phyloP scores from a whole-genome alignment of 2,329 filamentous ascomycete genomes.

The Colletotrichum melonis region DNA sequence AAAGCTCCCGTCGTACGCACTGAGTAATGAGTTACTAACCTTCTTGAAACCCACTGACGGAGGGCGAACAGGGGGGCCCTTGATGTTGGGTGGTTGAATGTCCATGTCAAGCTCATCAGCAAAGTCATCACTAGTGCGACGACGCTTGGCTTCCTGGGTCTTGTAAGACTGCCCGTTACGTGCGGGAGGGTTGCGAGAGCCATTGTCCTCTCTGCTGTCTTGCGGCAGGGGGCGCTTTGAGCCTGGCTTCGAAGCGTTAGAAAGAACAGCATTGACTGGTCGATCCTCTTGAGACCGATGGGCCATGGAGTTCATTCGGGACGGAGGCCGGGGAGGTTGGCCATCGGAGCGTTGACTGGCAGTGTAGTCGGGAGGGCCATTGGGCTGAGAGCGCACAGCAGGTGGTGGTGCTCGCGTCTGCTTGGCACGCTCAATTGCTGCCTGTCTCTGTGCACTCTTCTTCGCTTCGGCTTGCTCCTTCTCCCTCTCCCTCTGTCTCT shows the following conservation, averaged over 20 bases:
- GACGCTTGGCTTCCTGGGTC: conserved; percentile 79
- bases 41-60: conserved; percentile 74
- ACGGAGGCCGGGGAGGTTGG: conserved; percentile 55
- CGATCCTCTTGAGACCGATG: conserved; percentile 71
- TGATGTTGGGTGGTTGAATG: conserved; percentile 70
- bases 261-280: conserved; percentile 68
- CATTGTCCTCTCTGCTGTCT: conserved; percentile 68
- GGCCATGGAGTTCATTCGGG: conserved; percentile 68
- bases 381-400: conserved; percentile 65
- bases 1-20: not conserved
- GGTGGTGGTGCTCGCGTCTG: conserved; percentile 73
- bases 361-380: conserved; percentile 60
- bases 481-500: conserved; percentile 71
- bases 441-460: conserved; percentile 73
- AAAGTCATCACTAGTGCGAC: conserved; percentile 79
- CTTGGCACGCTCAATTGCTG: conserved; percentile 72
- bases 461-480: conserved; percentile 73
- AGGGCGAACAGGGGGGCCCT: conserved; percentile 86
- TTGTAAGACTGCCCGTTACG: conserved; percentile 73
- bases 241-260: conserved; percentile 76
- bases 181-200: conserved; percentile 56
- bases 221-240: conserved; percentile 80
- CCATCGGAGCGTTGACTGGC: conserved; percentile 43
- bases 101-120: conserved; percentile 72
- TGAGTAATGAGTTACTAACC: conserved; percentile 57